A percentile compares a stretch with the other conserved stretches of the same genome.
phyloP scores from a whole-genome alignment of 1,284 basidiomycete genomes.

The Leccinum subrobustum region DNA sequence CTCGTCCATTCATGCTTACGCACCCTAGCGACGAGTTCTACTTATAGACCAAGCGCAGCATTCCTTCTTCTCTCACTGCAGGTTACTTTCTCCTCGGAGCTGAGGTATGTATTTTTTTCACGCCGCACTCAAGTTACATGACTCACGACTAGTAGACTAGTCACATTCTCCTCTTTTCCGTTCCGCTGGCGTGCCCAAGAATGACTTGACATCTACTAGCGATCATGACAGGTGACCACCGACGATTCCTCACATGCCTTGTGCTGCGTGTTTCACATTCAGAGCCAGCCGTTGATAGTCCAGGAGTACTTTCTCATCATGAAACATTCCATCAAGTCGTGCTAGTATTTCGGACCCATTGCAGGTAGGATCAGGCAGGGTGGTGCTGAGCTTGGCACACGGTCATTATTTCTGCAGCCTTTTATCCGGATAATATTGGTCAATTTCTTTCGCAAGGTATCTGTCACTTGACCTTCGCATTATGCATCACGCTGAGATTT shows the following conservation, averaged over 20 bases:
- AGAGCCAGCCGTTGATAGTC: neutral
- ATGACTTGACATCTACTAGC: neutral
- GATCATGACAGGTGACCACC: neutral
- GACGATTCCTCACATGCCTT: neutral
- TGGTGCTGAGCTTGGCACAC: neutral
- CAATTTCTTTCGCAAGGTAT: neutral
- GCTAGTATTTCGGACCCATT: neutral
- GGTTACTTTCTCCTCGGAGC: too few relatives aligned
- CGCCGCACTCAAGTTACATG: neutral
- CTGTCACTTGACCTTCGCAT: neutral
- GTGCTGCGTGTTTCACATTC: neutral
- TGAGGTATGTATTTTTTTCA: too few relatives aligned
- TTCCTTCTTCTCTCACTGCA: too few relatives aligned
- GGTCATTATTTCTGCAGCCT: too few relatives aligned
- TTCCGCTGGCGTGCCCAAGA: neutral
- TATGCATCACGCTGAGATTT: neutral
- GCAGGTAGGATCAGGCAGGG: neutral
- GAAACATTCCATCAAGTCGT: neutral
- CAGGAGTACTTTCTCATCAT: neutral
- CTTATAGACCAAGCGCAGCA: too few relatives aligned
- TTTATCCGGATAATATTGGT: neutral
- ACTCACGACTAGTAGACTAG: neutral
- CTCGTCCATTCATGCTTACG: too few relatives aligned
- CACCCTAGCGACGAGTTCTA: too few relatives aligned
- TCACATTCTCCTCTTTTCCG: too few relatives aligned